A percentile compares a stretch with the other conserved stretches of the same genome.
These are phyloP conservation scores for Vigna radiata DNA, from an alignment of 306 rosid genomes.

Conservation along the genomic window DNA sequence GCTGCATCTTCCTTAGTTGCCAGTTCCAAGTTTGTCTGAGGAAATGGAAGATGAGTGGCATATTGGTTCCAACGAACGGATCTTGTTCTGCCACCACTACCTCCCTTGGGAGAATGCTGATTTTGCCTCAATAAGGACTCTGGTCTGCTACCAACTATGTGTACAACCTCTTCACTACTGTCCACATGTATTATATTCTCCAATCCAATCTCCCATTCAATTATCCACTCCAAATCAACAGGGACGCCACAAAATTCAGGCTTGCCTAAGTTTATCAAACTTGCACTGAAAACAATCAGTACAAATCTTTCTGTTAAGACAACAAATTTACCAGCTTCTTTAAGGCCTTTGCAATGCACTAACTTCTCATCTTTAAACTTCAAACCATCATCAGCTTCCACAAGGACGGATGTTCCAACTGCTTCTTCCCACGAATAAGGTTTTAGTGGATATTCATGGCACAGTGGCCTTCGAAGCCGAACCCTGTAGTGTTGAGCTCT, in stretches of 20 bases:
- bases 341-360: conserved; percentile 79
- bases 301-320: conserved; percentile 70
- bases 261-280: conserved; percentile 70
- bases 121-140: conserved; percentile 63
- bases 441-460: conserved; percentile 66
- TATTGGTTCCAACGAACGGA: conserved; percentile 61
- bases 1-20: conserved; percentile 63
- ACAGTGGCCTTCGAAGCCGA: conserved; percentile 80
- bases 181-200: conserved; percentile 81
- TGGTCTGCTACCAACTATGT: conserved; percentile 83
- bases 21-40: conserved; percentile 81
- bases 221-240: conserved; percentile 71
- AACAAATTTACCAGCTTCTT: conserved; percentile 79
- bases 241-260: conserved; percentile 81
- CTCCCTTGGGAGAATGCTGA: conserved; percentile 58
- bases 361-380: conserved; percentile 77
- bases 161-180: conserved; percentile 63
- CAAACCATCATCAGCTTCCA: conserved; percentile 69
- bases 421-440: conserved; percentile 96
- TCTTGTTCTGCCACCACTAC: conserved; percentile 54
- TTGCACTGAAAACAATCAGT: conserved; percentile 64
- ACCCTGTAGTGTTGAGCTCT: conserved; percentile 65
- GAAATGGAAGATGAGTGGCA: conserved; percentile 80
- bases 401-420: conserved; percentile 72
- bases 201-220: conserved; percentile 76